These are phyloP conservation scores for Cytospora leucostoma DNA, from an alignment of 2,329 filamentous ascomycete species.

Conservation along the genomic window DNA sequence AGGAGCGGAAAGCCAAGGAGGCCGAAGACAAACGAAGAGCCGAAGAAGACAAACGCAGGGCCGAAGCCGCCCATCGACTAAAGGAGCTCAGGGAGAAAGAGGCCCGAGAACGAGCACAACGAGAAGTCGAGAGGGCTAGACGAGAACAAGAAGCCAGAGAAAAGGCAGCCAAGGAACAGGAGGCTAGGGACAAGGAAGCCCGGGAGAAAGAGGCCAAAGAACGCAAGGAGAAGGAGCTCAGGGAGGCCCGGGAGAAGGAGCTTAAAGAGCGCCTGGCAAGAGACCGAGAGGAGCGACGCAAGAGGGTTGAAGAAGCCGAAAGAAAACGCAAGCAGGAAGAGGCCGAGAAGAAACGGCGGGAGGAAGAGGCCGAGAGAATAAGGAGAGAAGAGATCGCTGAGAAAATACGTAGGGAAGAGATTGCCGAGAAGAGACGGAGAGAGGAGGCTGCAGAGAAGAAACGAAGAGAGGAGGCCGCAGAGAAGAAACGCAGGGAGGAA, in stretches of 20 bases:
- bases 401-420: constrained; percentile 36
- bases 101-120: constrained; percentile 45
- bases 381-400: constrained; percentile 36
- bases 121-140: constrained; percentile 33
- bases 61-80: constrained; percentile 55
- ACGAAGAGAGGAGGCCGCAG: constrained; percentile 38
- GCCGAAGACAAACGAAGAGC: constrained; percentile 62
- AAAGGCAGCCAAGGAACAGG: constrained; percentile 39
- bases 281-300: constrained; percentile 40
- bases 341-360: constrained; percentile 33
- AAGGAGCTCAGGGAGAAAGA: constrained; percentile 60
- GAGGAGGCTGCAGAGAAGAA: constrained; percentile 33
- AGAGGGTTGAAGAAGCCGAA: constrained; percentile 9
- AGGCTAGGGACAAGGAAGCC: constrained; percentile 42
- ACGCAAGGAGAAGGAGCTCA: constrained; percentile 38
- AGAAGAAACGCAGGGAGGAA: constrained; percentile 37
- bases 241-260: constrained; percentile 35
- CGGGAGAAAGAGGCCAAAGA: constrained; percentile 40
- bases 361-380: constrained; percentile 38
- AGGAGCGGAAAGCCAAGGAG: constrained; percentile 62
- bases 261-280: constrained; percentile 33
- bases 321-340: constrained; percentile 34
- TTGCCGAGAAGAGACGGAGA: constrained; percentile 27
- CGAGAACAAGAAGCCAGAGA: constrained; percentile 38
- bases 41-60: constrained; percentile 62